Percentiles rank a stretch among this genome's conserved stretches.
Evolutionary conservation across 805 yeast species (phyloP).

Genomic region (Candida bentonensis): DNA sequence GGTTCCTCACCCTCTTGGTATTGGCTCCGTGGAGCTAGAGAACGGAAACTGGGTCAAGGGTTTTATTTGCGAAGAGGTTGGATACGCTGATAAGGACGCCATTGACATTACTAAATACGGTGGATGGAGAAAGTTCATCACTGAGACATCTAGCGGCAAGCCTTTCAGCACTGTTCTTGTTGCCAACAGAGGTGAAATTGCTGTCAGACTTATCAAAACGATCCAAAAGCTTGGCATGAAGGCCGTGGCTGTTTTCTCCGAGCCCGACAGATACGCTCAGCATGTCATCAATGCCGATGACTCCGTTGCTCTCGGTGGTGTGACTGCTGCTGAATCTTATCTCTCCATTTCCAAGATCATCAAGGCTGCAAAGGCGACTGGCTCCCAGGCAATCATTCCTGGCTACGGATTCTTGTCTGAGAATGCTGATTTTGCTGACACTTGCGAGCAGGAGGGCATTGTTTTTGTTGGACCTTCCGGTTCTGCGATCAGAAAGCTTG

Average conservation of each 20-base stretch:
- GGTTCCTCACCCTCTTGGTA: slow-evolving; percentile 93
- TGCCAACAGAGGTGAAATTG: slow-evolving; percentile 96
- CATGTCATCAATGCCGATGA: slow-evolving; percentile 78
- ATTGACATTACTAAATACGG: slow-evolving; percentile 75
- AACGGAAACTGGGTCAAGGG: slow-evolving; percentile 81
- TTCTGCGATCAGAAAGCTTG: slow-evolving; percentile 78
- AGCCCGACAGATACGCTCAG: slow-evolving; percentile 75
- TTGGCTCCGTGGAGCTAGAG: slow-evolving; percentile 78
- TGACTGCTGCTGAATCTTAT: slow-evolving; percentile 83
- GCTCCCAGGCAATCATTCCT: slow-evolving; percentile 92
- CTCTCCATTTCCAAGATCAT: slow-evolving; percentile 74
- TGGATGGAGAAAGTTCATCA: slow-evolving; percentile 63
- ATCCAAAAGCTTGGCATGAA: slow-evolving; percentile 64
- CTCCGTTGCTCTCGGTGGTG: slow-evolving; percentile 66
- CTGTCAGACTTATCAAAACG: slow-evolving; percentile 85
- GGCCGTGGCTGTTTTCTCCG: slow-evolving; percentile 82
- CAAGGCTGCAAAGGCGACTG: slow-evolving; percentile 67
- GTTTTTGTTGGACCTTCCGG: slow-evolving; percentile 96
- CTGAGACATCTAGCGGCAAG: slow-evolving; percentile 26
- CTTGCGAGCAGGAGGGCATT: slow-evolving; percentile 69
- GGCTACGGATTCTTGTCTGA: slow-evolving; percentile 96
- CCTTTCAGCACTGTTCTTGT: slow-evolving; percentile 80
- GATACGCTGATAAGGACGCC: slow-evolving; percentile 60
- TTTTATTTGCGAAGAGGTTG: slow-evolving; percentile 85
- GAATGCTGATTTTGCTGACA: slow-evolving; percentile 90